Conservation (phyloP, 2,329 filamentous ascomycete genomes). For the Parasarocladium wereldwijsianum region DNA sequence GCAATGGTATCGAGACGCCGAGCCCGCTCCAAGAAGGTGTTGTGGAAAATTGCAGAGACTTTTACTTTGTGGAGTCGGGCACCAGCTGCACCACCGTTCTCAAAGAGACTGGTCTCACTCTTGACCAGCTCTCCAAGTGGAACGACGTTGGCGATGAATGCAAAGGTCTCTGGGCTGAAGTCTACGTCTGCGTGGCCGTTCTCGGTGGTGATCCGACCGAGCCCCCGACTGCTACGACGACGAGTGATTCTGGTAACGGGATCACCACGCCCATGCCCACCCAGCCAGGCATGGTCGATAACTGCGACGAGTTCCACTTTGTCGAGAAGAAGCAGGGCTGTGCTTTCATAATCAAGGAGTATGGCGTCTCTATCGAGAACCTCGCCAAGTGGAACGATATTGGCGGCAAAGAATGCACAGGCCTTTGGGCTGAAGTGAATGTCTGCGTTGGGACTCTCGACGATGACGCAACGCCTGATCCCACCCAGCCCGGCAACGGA, state of each 20-base stretch:
- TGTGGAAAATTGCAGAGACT: conserved; percentile 11
- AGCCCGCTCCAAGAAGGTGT: conserved; percentile 13
- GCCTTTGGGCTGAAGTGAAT: no score
- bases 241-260: conserved; percentile 5
- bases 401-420: neutral
- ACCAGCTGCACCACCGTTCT: conserved; percentile 12
- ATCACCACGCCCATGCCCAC: conserved; percentile 6
- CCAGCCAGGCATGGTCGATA: conserved; percentile 7
- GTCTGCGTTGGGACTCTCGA: no score
- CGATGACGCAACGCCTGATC: conserved; percentile 2
- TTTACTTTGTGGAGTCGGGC: conserved; percentile 10
- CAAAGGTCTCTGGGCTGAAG: conserved; percentile 3
- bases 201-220: neutral
- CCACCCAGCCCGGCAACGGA: conserved; percentile 6
- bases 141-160: conserved; percentile 5
- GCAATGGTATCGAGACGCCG: conserved; percentile 11
- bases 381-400: neutral
- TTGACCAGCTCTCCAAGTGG: conserved; percentile 9
- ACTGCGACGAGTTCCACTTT: conserved; percentile 6
- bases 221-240: neutral
- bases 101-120: conserved; percentile 7
- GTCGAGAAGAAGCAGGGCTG: no score
- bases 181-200: conserved; percentile 3
- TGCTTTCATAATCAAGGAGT: neutral
- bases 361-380: neutral